A percentile compares a stretch with the other conserved stretches of the same genome.
These are phyloP conservation scores for Lojkania enalia DNA, from an alignment of 2,329 filamentous ascomycete species.

Conservation along the genomic window DNA sequence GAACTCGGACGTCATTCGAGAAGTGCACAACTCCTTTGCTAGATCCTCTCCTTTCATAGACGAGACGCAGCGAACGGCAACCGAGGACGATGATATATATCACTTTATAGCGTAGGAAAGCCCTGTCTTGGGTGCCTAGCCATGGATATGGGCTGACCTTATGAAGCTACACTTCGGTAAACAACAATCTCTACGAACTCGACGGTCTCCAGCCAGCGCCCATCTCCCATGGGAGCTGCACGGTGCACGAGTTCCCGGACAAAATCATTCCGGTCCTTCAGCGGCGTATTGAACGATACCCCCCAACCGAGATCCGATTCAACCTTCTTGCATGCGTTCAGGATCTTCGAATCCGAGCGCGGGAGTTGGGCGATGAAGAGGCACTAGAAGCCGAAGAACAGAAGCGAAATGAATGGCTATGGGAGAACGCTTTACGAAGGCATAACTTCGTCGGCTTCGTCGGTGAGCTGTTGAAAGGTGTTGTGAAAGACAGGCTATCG, in stretches of 20 bases:
- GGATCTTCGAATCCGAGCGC: conserved; percentile 76
- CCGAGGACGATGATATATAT: conserved; percentile 86
- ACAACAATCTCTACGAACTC: conserved; percentile 84
- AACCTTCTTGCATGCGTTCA: conserved; percentile 92
- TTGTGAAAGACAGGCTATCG: conserved; percentile 73
- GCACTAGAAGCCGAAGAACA: conserved; percentile 76
- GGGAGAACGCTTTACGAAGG: conserved; percentile 88
- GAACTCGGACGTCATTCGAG: conserved; percentile 62
- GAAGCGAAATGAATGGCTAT: conserved; percentile 85
- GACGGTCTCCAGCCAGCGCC: conserved; percentile 93
- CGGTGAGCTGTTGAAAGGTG: conserved; percentile 84
- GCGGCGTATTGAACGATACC: conserved; percentile 81
- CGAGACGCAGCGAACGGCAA: conserved; percentile 75
- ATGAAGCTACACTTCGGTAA: conserved; percentile 71
- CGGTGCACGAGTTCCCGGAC: conserved; percentile 70
- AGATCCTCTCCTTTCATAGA: conserved; percentile 87
- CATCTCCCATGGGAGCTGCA: conserved; percentile 81
- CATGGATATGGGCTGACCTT: conserved; percentile 14
- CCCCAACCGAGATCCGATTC: conserved; percentile 85
- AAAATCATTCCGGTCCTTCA: conserved; percentile 87
- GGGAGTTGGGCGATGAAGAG: conserved; percentile 81
- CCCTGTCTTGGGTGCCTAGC: not conserved
- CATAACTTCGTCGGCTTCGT: conserved; percentile 98
- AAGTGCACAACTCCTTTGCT: conserved; percentile 88
- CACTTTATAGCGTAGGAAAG: conserved; percentile 80